These are phyloP conservation scores for Metarhizium anisopliae DNA, from an alignment of 2,329 filamentous ascomycete species.

Conservation along the genomic window DNA sequence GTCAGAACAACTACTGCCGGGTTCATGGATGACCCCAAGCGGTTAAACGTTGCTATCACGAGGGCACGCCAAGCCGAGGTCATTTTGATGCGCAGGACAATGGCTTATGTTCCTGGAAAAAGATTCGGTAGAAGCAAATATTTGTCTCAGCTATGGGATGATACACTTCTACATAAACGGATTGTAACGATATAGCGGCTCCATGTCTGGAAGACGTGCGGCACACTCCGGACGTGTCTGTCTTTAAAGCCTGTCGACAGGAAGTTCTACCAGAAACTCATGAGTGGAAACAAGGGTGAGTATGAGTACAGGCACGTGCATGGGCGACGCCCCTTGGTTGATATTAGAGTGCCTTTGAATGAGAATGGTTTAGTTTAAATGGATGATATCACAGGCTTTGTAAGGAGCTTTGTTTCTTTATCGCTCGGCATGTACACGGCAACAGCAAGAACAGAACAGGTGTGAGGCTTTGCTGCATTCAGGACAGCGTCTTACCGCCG, in stretches of 20 bases:
- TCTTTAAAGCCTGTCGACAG: not conserved
- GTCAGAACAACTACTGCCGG: slow-evolving; percentile 28
- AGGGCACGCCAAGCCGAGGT: slow-evolving; percentile 35
- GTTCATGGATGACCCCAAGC: slow-evolving; percentile 34
- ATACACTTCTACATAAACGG: slow-evolving; percentile 12
- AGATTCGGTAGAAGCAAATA: slow-evolving; percentile 11
- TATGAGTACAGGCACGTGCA: too few species aligned
- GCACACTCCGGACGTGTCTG: not conserved
- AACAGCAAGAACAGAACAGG: too few species aligned
- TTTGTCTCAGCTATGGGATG: slow-evolving; percentile 22
- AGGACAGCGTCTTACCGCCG: too few species aligned
- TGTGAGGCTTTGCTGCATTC: too few species aligned
- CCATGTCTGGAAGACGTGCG: too few species aligned
- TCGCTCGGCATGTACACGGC: too few species aligned
- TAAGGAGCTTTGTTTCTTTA: too few species aligned
- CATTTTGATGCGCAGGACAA: slow-evolving; percentile 32
- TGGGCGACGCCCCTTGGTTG: too few species aligned
- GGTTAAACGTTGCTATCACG: slow-evolving; percentile 37
- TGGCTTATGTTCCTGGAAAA: slow-evolving; percentile 17
- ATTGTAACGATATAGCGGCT: not conserved
- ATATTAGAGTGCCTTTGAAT: too few species aligned
- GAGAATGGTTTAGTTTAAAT: too few species aligned
- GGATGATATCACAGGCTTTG: too few species aligned
- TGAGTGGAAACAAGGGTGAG: too few species aligned
- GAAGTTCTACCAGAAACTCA: not conserved